A percentile compares a stretch with the other conserved stretches of the same genome.
Conservation (phyloP, 1,284 basidiomycete species). For the Ganoderma resinaceum region DNA sequence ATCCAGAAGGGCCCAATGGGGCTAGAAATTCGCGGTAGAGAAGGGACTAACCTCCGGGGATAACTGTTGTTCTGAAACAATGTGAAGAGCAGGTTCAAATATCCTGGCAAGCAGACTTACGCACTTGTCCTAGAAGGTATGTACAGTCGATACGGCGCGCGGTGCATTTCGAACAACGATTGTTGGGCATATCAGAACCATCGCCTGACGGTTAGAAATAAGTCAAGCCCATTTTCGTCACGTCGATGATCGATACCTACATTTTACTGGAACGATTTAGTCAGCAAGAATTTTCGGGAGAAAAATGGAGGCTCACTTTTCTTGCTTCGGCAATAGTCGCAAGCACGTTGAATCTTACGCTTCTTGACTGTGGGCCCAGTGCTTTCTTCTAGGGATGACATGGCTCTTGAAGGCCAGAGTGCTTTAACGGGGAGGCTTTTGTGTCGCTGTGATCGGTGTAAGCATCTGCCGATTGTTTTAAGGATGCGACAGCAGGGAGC, state of each 20-base stretch:
- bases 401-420: not conserved
- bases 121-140: slow-evolving; percentile 73
- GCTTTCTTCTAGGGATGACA: slow-evolving; percentile 36
- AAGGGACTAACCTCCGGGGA: slow-evolving; percentile 72
- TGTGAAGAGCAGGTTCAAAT: not conserved
- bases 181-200: slow-evolving; percentile 56
- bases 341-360: slow-evolving; percentile 73
- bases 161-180: slow-evolving; percentile 80
- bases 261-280: slow-evolving; percentile 28
- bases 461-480: not conserved
- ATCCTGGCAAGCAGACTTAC: slow-evolving; percentile 43
- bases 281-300: not conserved
- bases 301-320: slow-evolving; percentile 58
- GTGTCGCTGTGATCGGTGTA: not conserved
- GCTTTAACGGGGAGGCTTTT: not conserved
- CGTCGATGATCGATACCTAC: slow-evolving; percentile 14
- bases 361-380: slow-evolving; percentile 55
- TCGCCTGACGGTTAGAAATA: slow-evolving; percentile 30
- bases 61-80: slow-evolving; percentile 77
- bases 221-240: not conserved
- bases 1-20: not conserved
- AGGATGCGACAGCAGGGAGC: not conserved
- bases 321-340: slow-evolving; percentile 77
- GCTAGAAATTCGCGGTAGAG: not conserved
- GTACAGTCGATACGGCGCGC: slow-evolving; percentile 78